Base-by-base conservation (phyloP, 257 asterid species). In the Solanum pimpinellifolium region DNA sequence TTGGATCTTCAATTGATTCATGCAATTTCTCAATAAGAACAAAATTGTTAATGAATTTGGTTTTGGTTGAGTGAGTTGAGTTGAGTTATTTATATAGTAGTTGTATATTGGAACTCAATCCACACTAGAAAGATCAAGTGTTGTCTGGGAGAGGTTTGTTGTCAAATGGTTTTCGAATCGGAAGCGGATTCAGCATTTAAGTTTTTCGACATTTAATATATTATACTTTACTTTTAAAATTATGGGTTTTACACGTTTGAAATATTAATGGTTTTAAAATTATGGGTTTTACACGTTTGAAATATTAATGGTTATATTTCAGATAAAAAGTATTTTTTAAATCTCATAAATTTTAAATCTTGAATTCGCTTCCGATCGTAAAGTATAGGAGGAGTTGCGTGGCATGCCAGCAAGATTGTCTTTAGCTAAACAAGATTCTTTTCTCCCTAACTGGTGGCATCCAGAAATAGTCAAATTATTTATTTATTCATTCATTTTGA, bases 341-440 rank as follows among this genome's bases (percentile, higher is more conserved):
- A 37, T 20, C 2, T 56, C 0, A 20, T 56, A 56, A 59, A 59
- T 59, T 20, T 20, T 20, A 59, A 59, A 59, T 59, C 0, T 59
- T 59, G 6, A 59, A 59, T 59, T 59, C 0, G 66, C 0, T 5
- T 5, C 39, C 1, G 31, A 11, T 1, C 25, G 5, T 49, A 1
- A 0, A 1, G 31, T 5, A 27, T 33, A 27, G 27, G 88, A 25
- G 88, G 49, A 87, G 89, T 84, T 83, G 90, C 91, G 88, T 62
- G 66, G 88, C 91, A 89, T 89, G 91, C 89, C 92, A 92, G 93
- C 70, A 15, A 85, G 88, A 73, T 59, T 39, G 81, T 86, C 77
- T 66, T 66, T 66, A 85, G 31, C 92, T 75, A 89, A 85, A 84
- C 44, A 83, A 90, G 92, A 91, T 90, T 89, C 92, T 77, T 35